These are phyloP conservation scores for Apiospora saccharicola DNA, from an alignment of 2,329 filamentous ascomycete genomes.

Conservation along the genomic window DNA sequence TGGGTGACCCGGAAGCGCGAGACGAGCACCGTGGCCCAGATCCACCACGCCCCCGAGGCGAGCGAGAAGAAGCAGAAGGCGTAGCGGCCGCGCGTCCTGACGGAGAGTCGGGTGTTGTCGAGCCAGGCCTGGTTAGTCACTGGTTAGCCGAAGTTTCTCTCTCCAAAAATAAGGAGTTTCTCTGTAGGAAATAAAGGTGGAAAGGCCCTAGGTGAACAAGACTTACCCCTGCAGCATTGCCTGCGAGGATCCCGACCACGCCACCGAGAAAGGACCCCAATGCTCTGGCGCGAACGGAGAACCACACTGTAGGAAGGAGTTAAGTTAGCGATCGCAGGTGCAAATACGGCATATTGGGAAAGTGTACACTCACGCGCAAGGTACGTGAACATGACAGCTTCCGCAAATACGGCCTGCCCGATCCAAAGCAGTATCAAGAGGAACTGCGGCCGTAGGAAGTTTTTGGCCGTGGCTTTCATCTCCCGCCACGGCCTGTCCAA, in stretches of 20 bases:
- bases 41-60: conserved; percentile 75
- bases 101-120: conserved; percentile 61
- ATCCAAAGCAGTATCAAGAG: conserved; percentile 73
- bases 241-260: conserved; percentile 69
- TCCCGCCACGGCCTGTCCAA: conserved; percentile 63
- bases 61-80: conserved; percentile 62
- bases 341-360: neutral
- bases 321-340: neutral
- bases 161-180: neutral
- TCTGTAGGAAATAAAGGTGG: no score
- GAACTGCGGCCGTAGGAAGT: conserved; percentile 69
- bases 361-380: conserved; percentile 49
- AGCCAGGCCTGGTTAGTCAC: conserved; percentile 55
- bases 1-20: conserved; percentile 63
- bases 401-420: conserved; percentile 73
- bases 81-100: conserved; percentile 61
- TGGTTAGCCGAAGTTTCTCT: neutral
- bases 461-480: conserved; percentile 63
- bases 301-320: conserved; percentile 60
- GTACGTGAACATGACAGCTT: conserved; percentile 78
- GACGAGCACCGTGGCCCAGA: conserved; percentile 72
- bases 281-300: conserved; percentile 72
- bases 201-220: no score
- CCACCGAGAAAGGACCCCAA: conserved; percentile 76
- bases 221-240: conserved; percentile 70